Conservation (phyloP, 352 stramenopile species). For the Pythium phragmiticola region DNA sequence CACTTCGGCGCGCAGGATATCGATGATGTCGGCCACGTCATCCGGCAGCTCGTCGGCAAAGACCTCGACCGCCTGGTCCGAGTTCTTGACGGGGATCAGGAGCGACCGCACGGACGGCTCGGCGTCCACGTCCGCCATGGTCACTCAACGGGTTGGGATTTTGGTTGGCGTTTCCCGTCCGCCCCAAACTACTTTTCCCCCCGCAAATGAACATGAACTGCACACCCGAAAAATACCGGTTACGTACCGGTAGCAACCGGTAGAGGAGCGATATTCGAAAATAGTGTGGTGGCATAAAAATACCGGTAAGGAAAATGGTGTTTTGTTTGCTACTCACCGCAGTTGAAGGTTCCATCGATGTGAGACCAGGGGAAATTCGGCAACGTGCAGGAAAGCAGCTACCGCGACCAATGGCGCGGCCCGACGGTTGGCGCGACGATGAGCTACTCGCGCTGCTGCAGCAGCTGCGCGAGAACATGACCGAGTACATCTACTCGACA, state of each 20-base stretch:
- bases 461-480: constrained; percentile 48
- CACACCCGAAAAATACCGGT: constrained; percentile 16
- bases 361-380: not conserved
- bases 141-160: not conserved
- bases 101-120: constrained; percentile 54
- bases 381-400: not conserved
- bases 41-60: constrained; percentile 89
- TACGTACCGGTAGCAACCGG: not conserved
- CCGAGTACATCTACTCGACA: constrained; percentile 62
- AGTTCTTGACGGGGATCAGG: constrained; percentile 91
- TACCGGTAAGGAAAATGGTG: constrained; percentile 18
- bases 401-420: constrained; percentile 6
- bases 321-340: constrained; percentile 19
- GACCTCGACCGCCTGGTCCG: constrained; percentile 87
- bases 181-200: not conserved
- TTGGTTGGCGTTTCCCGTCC: not conserved
- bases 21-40: constrained; percentile 91
- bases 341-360: constrained; percentile 30
- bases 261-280: constrained; percentile 1
- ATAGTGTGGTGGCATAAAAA: not conserved
- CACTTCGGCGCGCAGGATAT: constrained; percentile 89
- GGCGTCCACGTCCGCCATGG: constrained; percentile 27
- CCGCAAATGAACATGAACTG: constrained; percentile 6
- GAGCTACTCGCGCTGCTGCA: constrained; percentile 52
- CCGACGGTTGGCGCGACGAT: constrained; percentile 46